Percentiles rank a stretch among this genome's conserved stretches.
These are phyloP conservation scores for Termitomyces sp. DNA, from an alignment of 768 basidiomycete species.

Conservation along the genomic window DNA sequence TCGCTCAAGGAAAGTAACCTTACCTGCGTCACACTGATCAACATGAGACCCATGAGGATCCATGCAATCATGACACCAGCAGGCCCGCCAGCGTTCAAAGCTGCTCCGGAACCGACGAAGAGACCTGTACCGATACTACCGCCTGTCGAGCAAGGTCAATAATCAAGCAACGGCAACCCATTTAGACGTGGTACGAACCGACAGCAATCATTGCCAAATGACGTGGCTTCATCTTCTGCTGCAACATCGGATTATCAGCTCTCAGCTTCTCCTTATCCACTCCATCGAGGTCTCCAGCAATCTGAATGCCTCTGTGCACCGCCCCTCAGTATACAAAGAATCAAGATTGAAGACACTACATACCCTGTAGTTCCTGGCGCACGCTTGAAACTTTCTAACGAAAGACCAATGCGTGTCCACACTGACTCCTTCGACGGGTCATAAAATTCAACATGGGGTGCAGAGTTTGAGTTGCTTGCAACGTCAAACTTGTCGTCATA, in stretches of 20 bases:
- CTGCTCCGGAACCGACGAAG: constrained; percentile 41
- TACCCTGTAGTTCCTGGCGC: constrained; percentile 43
- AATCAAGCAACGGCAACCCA: not conserved
- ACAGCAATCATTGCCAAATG: constrained; percentile 46
- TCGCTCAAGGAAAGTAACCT: constrained; percentile 1
- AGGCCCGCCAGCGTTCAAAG: constrained; percentile 35
- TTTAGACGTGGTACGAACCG: constrained; percentile 23
- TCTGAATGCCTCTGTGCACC: constrained; percentile 29
- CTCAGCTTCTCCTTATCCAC: constrained; percentile 30
- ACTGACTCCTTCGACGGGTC: constrained; percentile 42
- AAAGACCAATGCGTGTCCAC: constrained; percentile 40
- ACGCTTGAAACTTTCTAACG: constrained; percentile 40
- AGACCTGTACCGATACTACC: constrained; percentile 47
- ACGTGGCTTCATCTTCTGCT: constrained; percentile 44
- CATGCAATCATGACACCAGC: constrained; percentile 40
- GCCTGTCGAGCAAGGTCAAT: constrained; percentile 20
- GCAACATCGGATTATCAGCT: constrained; percentile 39
- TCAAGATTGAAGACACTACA: constrained; percentile 5
- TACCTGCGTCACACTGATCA: constrained; percentile 44
- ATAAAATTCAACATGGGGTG: constrained; percentile 33
- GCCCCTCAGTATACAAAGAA: not conserved
- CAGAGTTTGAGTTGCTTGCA: constrained; percentile 23
- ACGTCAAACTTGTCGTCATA: constrained; percentile 26
- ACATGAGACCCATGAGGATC: constrained; percentile 42
- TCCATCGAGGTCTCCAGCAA: constrained; percentile 26